Evolutionary conservation across 768 basidiomycete species (phyloP), one percentile per base, ranked within the genome.

Genomic region (Tremella fuciformis): DNA sequence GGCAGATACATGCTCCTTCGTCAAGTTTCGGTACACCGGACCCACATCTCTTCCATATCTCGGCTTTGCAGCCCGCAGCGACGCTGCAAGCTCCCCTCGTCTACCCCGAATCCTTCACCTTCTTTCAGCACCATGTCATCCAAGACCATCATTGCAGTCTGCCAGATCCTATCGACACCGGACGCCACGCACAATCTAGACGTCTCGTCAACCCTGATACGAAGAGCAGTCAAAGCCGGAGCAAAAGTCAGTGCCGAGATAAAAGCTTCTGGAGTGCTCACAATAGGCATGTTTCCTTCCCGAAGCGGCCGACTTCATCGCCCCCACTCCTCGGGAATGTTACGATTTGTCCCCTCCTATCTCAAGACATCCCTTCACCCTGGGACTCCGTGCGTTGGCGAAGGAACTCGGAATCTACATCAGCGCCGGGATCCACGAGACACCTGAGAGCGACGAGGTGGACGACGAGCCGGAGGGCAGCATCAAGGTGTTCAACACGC

Each of bases 231-330:
- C 11, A 26, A 26, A 2, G 65, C 57, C 2, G 71, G 74, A 2
- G 74, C 74, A 1, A 63, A 66, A 55, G 74, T 73, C 29, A 57
- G 70, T 59, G 39, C 11, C 2, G 24, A 25, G 29, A 41, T 22
- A 13, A n/a, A 16, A 46, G 9, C 21, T 6, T 6, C 19, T 2
- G 40, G 18, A 13, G 13, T 48, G 37, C 15, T 55, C 24, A 13
- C 21, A 1, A 16, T 24, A 69, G 71, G 65, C 66, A 2, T 57
- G 64, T 38, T 73, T 76, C 52, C 55, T 76, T n/a, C 74, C 74
- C n/a, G 74, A 76, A 69, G 74, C 74, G 1, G 61, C 71, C 22
- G 71, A 73, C 48, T 73, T 68, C 41, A 66, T 73, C 48, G 54
- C 63, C n/a, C 58, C 64, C 7, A 58, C 65, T 46, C 39, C 47